A percentile compares a stretch with the other conserved stretches of the same genome.
These are phyloP conservation scores for Cyberlindnera subsufficiens DNA, from an alignment of 805 yeast species.

Conservation along the genomic window DNA sequence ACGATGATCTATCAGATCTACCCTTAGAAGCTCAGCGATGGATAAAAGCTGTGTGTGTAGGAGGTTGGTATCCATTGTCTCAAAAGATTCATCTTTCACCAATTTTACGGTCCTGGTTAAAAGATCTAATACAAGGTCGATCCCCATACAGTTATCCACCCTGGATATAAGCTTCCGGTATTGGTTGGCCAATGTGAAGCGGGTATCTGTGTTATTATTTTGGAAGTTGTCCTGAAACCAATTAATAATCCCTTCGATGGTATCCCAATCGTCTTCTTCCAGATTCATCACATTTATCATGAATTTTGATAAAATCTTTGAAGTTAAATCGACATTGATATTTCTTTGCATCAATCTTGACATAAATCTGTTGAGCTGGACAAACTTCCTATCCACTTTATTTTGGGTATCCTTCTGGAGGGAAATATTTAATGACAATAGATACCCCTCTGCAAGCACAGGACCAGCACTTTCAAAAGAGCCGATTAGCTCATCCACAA, in stretches of 20 bases:
- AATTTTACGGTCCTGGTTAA: conserved; percentile 18
- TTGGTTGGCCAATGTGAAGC: conserved; percentile 66
- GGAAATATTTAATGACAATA: conserved; percentile 15
- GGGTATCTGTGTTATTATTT: conserved; percentile 45
- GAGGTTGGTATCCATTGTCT: conserved; percentile 25
- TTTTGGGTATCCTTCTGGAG: conserved; percentile 18
- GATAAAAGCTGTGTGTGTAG: conserved; percentile 30
- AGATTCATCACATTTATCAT: conserved; percentile 10
- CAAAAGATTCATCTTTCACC: conserved; percentile 25
- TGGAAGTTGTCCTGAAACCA: conserved; percentile 39
- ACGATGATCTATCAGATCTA: conserved; percentile 7
- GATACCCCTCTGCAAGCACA: conserved; percentile 9
- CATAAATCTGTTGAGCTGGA: neutral
- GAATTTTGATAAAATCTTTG: conserved; percentile 23
- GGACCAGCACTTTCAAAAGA: conserved; percentile 10
- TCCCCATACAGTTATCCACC: conserved; percentile 30
- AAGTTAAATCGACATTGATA: conserved; percentile 9
- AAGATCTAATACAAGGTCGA: conserved; percentile 33
- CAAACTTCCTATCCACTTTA: neutral
- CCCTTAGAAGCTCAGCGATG: conserved; percentile 27
- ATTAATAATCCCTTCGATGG: conserved; percentile 44
- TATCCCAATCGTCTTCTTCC: conserved; percentile 12
- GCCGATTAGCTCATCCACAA: conserved; percentile 11
- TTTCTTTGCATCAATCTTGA: neutral
- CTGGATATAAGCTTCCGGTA: conserved; percentile 41